Conservation (phyloP, 2,329 filamentous ascomycete species). For the Fusarium scirpi region DNA sequence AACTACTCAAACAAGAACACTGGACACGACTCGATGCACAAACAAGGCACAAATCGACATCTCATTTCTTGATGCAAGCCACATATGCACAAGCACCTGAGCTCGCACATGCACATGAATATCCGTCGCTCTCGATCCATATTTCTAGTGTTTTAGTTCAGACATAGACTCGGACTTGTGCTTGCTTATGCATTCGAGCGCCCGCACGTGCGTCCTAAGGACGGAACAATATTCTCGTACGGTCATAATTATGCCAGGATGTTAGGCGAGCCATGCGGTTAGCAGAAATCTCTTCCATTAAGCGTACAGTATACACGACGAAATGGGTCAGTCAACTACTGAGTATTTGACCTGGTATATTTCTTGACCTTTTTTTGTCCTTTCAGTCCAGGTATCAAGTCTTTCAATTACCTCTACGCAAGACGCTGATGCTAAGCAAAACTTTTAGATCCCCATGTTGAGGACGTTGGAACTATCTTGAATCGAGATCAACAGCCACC, state of each 20-base stretch:
- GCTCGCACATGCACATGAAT: conserved; percentile 24
- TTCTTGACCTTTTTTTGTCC: not conserved
- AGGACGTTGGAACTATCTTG: conserved; percentile 26
- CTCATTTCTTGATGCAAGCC: conserved; percentile 48
- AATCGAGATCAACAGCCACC: conserved; percentile 34
- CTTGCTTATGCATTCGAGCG: conserved; percentile 27
- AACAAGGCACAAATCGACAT: conserved; percentile 44
- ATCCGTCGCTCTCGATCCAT: conserved; percentile 21
- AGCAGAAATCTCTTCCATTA: not conserved
- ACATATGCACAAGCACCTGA: conserved; percentile 39
- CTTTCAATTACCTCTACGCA: not conserved
- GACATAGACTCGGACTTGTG: conserved; percentile 24
- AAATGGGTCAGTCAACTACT: not conserved
- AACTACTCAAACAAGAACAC: conserved; percentile 22
- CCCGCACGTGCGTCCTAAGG: conserved; percentile 21
- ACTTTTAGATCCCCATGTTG: conserved; percentile 3
- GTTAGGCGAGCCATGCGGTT: not conserved
- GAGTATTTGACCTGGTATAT: not conserved
- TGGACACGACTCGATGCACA: conserved; percentile 36
- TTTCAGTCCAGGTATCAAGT: not conserved
- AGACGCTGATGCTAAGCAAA: conserved; percentile 1
- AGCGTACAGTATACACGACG: not conserved
- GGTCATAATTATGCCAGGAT: conserved; percentile 1
- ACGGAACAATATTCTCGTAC: conserved; percentile 8
- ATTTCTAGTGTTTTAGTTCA: conserved; percentile 17